These are phyloP conservation scores for Aspergillus sp. DNA, from an alignment of 2,329 filamentous ascomycete species.

Conservation along the genomic window DNA sequence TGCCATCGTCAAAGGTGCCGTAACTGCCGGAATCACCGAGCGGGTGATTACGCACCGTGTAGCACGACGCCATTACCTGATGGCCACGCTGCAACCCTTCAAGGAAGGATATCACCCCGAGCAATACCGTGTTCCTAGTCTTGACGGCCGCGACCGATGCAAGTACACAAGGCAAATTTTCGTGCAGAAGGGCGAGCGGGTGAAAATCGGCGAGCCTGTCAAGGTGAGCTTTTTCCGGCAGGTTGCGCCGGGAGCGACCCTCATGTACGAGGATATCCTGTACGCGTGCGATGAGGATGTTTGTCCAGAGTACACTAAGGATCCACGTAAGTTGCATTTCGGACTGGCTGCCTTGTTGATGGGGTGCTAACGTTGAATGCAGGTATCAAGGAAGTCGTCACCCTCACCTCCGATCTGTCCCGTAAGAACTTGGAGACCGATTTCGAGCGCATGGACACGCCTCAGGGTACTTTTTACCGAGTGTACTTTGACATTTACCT, in stretches of 20 bases:
- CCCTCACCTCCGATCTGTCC: constrained; percentile 92
- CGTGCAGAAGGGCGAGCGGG: constrained; percentile 95
- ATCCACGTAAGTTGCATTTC: constrained; percentile 76
- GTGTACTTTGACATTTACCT: constrained; percentile 73
- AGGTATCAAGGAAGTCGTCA: constrained; percentile 99
- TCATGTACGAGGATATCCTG: constrained; percentile 99
- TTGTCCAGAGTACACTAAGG: constrained; percentile 97
- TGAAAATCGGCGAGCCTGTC: constrained; percentile 98
- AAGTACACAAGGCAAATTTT: constrained; percentile 99
- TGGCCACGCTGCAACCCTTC: constrained; percentile 98
- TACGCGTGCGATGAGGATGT: constrained; percentile 98
- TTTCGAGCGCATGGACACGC: constrained; percentile 98
- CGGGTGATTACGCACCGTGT: constrained; percentile 96
- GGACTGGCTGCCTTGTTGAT: background rate
- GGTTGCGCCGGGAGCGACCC: constrained; percentile 90
- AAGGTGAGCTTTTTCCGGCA: constrained; percentile 99
- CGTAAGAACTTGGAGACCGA: constrained; percentile 99
- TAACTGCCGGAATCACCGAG: constrained; percentile 96
- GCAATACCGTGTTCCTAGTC: constrained; percentile 92
- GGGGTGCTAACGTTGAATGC: constrained; percentile 9
- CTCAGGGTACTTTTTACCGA: constrained; percentile 93
- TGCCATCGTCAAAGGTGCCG: constrained; percentile 96
- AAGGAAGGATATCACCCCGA: constrained; percentile 98
- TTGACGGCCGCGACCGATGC: constrained; percentile 97
- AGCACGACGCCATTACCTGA: constrained; percentile 95